Base-by-base conservation (phyloP, 306 rosid genomes). In the Quercus bicolor region DNA sequence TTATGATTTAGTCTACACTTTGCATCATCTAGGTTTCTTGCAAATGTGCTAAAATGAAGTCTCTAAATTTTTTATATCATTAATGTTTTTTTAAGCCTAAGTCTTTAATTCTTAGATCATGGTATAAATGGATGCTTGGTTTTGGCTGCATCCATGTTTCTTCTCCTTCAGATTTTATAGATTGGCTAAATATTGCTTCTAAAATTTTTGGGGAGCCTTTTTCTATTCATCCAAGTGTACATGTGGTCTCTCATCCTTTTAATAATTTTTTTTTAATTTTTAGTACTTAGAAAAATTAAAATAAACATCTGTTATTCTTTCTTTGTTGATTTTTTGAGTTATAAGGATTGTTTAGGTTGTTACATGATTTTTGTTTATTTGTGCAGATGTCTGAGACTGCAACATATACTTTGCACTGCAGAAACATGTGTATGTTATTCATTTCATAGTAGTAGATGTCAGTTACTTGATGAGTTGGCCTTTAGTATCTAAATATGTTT, bases 371-470 rank as follows among this genome's bases (percentile, higher is more conserved):
- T 51, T 62, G 73, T 90, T 73, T 79, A 73, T 74, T 80, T 82
- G 43, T 88, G 83, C 92, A 94, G 97, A 80, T 73, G 83, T 79
- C 79, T 94, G 83, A 88, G 83, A 40, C 93, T 94, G 81, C 97
- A 89, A 77, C 87, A 87, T 80, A 78, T 89, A 80, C 76, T 94
- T 54, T 91, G 91, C 69, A 76, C 86, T 2, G 76, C 75, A 72
- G 97, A 94, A 88, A 87, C 80, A 70, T 84, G 85, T 78, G 98
- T 94, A 88, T 85, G 98, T 87, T 75, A 26, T 40, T 74, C 53
- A 26, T 45, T 29, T 62, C 59, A 74, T 54, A 19, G 5, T 54
- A 34, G 20, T 19, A 11, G 4, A 51, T 73, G 55, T 28, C 24
- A 19, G 48, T 66, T 51, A 26, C 14, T 31, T 28, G 45, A 14